Percentiles rank a stretch among this genome's conserved stretches.
phyloP scores from a whole-genome alignment of 371 early-diverging fungal species.

The Rhizopus arrhizus region DNA sequence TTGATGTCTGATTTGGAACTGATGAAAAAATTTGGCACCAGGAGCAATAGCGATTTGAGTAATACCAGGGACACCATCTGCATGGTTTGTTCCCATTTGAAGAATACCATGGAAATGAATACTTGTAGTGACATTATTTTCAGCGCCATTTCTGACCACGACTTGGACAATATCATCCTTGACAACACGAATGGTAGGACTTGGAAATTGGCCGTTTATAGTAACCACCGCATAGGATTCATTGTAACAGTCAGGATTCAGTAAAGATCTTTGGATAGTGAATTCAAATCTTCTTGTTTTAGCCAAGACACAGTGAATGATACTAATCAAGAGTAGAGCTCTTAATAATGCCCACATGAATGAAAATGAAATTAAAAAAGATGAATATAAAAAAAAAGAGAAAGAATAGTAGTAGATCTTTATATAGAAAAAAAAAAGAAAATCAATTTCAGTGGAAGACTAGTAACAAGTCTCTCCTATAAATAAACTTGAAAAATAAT shows the following conservation, averaged over 20 bases:
- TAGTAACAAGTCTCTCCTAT: neutral
- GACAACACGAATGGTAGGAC: slow-evolving; percentile 42
- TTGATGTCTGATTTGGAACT: slow-evolving; percentile 43
- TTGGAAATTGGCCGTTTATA: slow-evolving; percentile 51
- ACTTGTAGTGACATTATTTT: slow-evolving; percentile 23
- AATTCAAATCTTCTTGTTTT: slow-evolving; percentile 19
- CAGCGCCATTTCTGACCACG: slow-evolving; percentile 33
- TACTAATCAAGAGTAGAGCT: neutral
- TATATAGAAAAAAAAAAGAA: neutral
- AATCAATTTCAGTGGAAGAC: neutral
- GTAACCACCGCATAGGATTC: slow-evolving; percentile 13
- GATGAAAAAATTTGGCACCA: slow-evolving; percentile 47
- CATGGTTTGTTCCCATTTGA: slow-evolving; percentile 33
- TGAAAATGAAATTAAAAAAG: neutral
- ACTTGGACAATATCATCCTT: slow-evolving; percentile 42
- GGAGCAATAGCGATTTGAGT: slow-evolving; percentile 59
- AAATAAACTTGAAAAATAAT: neutral
- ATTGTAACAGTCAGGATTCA: slow-evolving; percentile 40
- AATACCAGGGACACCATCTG: slow-evolving; percentile 62
- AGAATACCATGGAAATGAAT: slow-evolving; percentile 52
- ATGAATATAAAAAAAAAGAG: neutral
- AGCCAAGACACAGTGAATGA: neutral
- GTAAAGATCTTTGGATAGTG: slow-evolving; percentile 8
- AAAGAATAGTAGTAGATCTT: neutral
- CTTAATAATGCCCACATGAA: neutral